Conservation (phyloP, 1,139 yeast species). For the Waltiozyma solani region DNA sequence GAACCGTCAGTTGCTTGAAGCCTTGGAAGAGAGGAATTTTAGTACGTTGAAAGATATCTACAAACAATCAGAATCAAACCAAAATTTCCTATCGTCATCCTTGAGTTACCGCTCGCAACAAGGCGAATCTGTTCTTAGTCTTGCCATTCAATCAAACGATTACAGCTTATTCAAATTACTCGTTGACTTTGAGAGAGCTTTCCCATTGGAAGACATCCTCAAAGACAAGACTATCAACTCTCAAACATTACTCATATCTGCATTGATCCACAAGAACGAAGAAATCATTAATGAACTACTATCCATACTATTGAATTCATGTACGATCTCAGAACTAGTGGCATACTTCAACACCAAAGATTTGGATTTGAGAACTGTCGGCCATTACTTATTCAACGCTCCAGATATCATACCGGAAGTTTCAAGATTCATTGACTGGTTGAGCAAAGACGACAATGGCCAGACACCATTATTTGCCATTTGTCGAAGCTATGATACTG, state of each 20-base stretch:
- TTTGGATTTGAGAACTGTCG: slow-evolving; percentile 45
- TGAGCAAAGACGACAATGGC: slow-evolving; percentile 48
- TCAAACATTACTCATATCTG: slow-evolving; percentile 48
- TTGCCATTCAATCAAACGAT: slow-evolving; percentile 36
- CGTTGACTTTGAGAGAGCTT: slow-evolving; percentile 35
- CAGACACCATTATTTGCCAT: slow-evolving; percentile 77
- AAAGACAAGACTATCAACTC: slow-evolving; percentile 48
- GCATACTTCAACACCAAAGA: slow-evolving; percentile 45
- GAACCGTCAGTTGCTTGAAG: slow-evolving; percentile 25
- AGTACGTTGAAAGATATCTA: too few relatives aligned
- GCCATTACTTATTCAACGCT: slow-evolving; percentile 66
- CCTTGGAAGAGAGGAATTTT: neutral
- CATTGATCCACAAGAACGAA: slow-evolving; percentile 45
- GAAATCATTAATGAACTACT: slow-evolving; percentile 40
- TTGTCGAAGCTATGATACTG: slow-evolving; percentile 76
- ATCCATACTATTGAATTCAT: slow-evolving; percentile 33
- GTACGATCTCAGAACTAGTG: slow-evolving; percentile 34
- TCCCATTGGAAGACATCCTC: slow-evolving; percentile 57
- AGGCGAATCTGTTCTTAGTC: slow-evolving; percentile 62
- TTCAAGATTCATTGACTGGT: slow-evolving; percentile 64
- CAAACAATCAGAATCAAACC: too few relatives aligned
- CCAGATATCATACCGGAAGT: slow-evolving; percentile 39
- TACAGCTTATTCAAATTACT: slow-evolving; percentile 37
- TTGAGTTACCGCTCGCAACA: slow-evolving; percentile 14
- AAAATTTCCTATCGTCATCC: neutral